Evolutionary conservation across 768 basidiomycete species (phyloP), one percentile per base, ranked within the genome.

Genomic region (Tulasnella sp.): DNA sequence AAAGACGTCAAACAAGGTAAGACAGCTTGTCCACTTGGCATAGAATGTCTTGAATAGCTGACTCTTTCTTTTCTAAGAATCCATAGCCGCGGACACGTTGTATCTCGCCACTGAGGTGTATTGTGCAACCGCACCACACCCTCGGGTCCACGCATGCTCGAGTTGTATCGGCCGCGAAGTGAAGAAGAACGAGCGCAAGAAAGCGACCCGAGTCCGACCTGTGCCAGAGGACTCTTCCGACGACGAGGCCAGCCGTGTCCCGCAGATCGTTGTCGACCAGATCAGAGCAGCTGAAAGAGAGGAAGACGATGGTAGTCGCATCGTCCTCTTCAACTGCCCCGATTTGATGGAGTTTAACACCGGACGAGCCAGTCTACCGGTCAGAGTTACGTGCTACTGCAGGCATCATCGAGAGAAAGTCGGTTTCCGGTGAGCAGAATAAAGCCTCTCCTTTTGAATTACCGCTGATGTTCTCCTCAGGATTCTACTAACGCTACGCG

Each of bases 301-400:
- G 17, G 91, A 58, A 68, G 84, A 83, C 78, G 84, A 84, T 77
- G 79, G 81, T 22, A 81, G 84, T 80, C 81, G 84, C 78, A 96
- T 99, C 80, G 91, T 99, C 69, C 92, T 99, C 77, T 99, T 99
- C 85, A 99, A 99, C 81, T 97, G 96, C 79, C 87, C 93, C 0
- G 93, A 96, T 79, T 86, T 93, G 58, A 88, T 98, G 68, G 94
- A 96, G 81, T 95, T 99, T 82, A 91, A 90, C 7, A 86, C 90
- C 15, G 97, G 97, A 29, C 92, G 93, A 25, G 91, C 91, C 34
- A 87, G 93, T 25, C 86, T 99, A n/a, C 97, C 97, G 9, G 89
- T 97, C 45, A 89, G 97, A 67, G 94, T 99, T 78, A 97, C 97
- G 8, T 99, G 97, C 83, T 99, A 99, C 82, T 99, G 97, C 80